Base-by-base conservation (phyloP, 2,329 filamentous ascomycete species). In the Neocatenulostroma microsporum region DNA sequence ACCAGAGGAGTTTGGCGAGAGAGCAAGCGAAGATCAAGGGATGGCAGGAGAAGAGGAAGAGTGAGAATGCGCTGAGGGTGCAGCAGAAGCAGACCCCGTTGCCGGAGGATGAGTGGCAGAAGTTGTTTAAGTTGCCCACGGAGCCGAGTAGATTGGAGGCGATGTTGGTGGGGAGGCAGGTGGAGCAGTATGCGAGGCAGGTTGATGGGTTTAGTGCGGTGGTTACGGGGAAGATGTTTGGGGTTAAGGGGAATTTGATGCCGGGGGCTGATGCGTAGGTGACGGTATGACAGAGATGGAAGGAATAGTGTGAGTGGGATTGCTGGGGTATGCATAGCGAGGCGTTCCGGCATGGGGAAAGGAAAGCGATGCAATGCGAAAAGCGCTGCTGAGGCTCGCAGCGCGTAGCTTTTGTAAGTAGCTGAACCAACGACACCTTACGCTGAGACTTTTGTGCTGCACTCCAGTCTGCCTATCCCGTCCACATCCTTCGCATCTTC, bases 51-150 rank as follows among this genome's bases (percentile, higher is more conserved):
- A 96, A 98, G 79, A 82, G 91, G 60, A 94, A 94, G 72, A 81
- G 85, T 12, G 91, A 98, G 75, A 98, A 98, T 60, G 81, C 82
- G 21, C 82, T 81, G 42, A 78, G 91, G 40, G 73, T 76, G 39
- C 78, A 86, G 24, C 83, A 89, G 50, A 96, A 96, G 74, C 87
- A 96, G 67, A 64, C 82, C 26, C 79, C 78, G 24, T 76, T 96
- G 33, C 87, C 91, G 24, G 91, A 98, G 69, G 89, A 96, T 57
- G 91, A 98, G 72, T 98, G 88, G 88, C 85, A 94, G 69, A 82
- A 85, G 61, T 74, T 96, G 54, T 98, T 96, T 77, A 98, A 98
- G 78, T 76, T 98, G 51, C 91, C 91, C 18, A 81, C 86, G 61
- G 89, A 96, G 70, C 89, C 91, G 39, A 94, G 83, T 67, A 74